Conservation (phyloP, 371 early-diverging fungal genomes). For the Parasitella parasitica region DNA sequence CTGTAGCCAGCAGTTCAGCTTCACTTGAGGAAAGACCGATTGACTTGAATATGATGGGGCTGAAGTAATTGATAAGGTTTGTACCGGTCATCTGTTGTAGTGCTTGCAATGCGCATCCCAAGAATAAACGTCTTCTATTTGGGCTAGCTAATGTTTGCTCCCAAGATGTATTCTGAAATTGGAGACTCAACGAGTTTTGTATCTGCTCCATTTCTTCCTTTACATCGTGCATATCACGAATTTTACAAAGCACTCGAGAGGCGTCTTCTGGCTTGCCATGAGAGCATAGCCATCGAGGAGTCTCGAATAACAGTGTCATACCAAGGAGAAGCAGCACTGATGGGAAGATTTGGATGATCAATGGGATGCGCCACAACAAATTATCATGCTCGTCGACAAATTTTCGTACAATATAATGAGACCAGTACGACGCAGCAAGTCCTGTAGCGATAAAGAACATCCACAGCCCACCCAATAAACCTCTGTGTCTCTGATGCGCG, state of each 20-base stretch:
- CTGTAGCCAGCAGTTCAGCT: slow-evolving; percentile 42
- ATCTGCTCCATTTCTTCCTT: slow-evolving; percentile 58
- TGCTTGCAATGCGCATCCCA: slow-evolving; percentile 27
- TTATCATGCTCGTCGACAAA: slow-evolving; percentile 11
- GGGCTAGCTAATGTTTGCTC: slow-evolving; percentile 4
- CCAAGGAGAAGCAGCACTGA: slow-evolving; percentile 16
- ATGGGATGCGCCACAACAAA: slow-evolving; percentile 20
- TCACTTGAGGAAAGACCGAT: slow-evolving; percentile 35
- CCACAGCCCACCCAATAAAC: slow-evolving; percentile 33
- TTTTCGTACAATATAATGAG: slow-evolving; percentile 29
- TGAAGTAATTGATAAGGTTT: slow-evolving; percentile 52
- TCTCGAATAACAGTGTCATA: slow-evolving; percentile 18
- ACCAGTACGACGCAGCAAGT: slow-evolving; percentile 38
- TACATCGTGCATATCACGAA: slow-evolving; percentile 70
- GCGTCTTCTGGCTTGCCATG: slow-evolving; percentile 44
- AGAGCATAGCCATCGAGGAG: slow-evolving; percentile 25
- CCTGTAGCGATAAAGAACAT: slow-evolving; percentile 40
- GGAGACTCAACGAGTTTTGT: not conserved
- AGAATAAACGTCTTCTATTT: slow-evolving; percentile 22
- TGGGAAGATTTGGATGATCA: slow-evolving; percentile 14
- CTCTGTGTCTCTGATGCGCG: slow-evolving; percentile 32
- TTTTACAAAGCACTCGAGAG: slow-evolving; percentile 76
- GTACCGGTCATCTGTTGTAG: slow-evolving; percentile 31
- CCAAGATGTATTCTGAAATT: slow-evolving; percentile 8
- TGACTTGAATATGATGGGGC: slow-evolving; percentile 48